Base-by-base conservation (phyloP, 805 yeast genomes). In the Wickerhamiella spandovensis region DNA sequence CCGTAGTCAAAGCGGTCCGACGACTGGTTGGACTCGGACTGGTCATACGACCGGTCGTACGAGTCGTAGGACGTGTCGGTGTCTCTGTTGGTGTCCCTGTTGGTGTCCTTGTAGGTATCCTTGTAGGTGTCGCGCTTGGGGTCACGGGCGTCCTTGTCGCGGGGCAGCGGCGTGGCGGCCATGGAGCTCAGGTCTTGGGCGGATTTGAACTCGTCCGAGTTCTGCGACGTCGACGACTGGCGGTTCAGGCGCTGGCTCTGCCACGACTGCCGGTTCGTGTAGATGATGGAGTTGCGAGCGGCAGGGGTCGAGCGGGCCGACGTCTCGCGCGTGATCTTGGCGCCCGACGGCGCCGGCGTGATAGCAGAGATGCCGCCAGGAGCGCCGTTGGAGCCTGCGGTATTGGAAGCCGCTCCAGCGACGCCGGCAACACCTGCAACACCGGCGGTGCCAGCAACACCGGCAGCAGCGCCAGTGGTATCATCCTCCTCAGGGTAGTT, bases 401-500 rank as follows among this genome's bases (percentile, higher is more conserved):
- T 25, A 8, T 15, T 48, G 3, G 39, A 20, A 5, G 48, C 44
- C n/a, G n/a, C n/a, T n/a, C n/a, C n/a, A 6, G 51, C 42, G 7
- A 28, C 50, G 10, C 30, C 50, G n/a, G 23, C 35, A 15, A 3
- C 43, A 22, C 8, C 28, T 2, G 44, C 9, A 9, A 17, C 50
- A 12, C 28, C 8, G 23, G n/a, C 43, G 12, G 43, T 7, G n/a
- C 15, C 23, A 3, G 49, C 35, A 5, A 30, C 23, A 12, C 43
- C 39, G 35, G 18, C 35, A 23, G 18, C 18, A 2, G 38, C 38
- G 28, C 43, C 24, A 15, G 49, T n/a, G n/a, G n/a, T n/a, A n/a
- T n/a, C 41, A 13, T 38, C 46, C 21, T 68, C 72, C n/a, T 66
- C 63, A 2, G 75, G 74, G 53, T 62, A 68, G 61, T 57, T 72